phyloP scores from a whole-genome alignment of 1,284 basidiomycete genomes.

The Inonotus obliquus region DNA sequence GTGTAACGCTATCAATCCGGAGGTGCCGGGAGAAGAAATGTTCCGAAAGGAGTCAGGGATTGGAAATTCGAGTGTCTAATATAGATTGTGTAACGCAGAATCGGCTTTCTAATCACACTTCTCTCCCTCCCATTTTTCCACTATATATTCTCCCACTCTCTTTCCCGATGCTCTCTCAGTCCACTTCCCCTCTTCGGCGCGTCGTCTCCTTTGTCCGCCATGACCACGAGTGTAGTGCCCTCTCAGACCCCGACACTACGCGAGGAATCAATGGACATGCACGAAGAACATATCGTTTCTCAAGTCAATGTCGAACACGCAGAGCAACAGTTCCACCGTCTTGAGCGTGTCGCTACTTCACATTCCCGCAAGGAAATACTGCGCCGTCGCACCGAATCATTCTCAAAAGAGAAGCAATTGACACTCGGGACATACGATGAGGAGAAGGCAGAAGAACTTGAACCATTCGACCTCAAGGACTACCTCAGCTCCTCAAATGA shows the following conservation, averaged over 20 bases:
- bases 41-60: background rate
- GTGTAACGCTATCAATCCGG: no score
- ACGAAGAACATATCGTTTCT: slow-evolving; percentile 5
- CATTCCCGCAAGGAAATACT: slow-evolving; percentile 23
- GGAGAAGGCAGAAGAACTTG: slow-evolving; percentile 8
- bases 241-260: slow-evolving; percentile 18
- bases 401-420: slow-evolving; percentile 23
- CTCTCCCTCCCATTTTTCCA: background rate
- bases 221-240: slow-evolving; percentile 11
- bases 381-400: slow-evolving; percentile 7
- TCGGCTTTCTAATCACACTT: background rate
- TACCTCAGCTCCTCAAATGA: slow-evolving; percentile 71
- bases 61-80: background rate
- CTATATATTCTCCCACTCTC: background rate
- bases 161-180: no score
- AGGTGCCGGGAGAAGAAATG: no score
- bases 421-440: slow-evolving; percentile 45
- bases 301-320: slow-evolving; percentile 43
- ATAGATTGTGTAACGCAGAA: no score
- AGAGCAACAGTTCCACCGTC: slow-evolving; percentile 49
- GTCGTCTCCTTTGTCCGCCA: background rate
- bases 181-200: background rate
- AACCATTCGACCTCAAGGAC: slow-evolving; percentile 65
- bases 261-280: slow-evolving; percentile 1
- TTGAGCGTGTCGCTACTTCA: slow-evolving; percentile 36